A percentile compares a stretch with the other conserved stretches of the same genome.
These are phyloP conservation scores for Soucietia sequanensis DNA, from an alignment of 805 yeast genomes.

Conservation along the genomic window DNA sequence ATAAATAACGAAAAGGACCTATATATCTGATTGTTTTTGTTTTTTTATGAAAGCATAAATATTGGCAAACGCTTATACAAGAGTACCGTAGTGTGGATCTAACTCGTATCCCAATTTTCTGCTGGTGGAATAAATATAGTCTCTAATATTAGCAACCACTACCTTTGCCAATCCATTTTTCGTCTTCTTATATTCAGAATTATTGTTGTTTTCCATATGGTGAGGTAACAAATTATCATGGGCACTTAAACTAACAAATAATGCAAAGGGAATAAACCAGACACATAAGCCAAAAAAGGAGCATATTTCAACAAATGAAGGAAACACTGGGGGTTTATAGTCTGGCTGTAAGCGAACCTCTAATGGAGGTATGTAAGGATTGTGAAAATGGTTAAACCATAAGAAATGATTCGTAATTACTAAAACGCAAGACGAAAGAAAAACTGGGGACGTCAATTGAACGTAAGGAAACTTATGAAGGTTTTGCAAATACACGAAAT, in stretches of 20 bases:
- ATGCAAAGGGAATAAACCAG: slow-evolving; percentile 92
- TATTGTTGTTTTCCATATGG: slow-evolving; percentile 29
- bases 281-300: slow-evolving; percentile 91
- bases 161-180: slow-evolving; percentile 65
- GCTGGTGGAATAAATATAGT: slow-evolving; percentile 43
- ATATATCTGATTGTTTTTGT: too few relatives aligned
- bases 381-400: slow-evolving; percentile 85
- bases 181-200: slow-evolving; percentile 27
- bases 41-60: too few relatives aligned
- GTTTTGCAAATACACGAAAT: slow-evolving; percentile 73
- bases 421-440: slow-evolving; percentile 66
- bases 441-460: slow-evolving; percentile 65
- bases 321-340: slow-evolving; percentile 65
- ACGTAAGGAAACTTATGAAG: slow-evolving; percentile 82
- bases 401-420: slow-evolving; percentile 79
- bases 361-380: slow-evolving; percentile 70
- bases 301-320: slow-evolving; percentile 86
- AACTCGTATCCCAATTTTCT: slow-evolving; percentile 64
- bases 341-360: slow-evolving; percentile 55
- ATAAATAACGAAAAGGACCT: slow-evolving; percentile 4
- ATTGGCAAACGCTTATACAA: too few relatives aligned
- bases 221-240: slow-evolving; percentile 84
- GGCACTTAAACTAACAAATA: slow-evolving; percentile 89
- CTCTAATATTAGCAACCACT: slow-evolving; percentile 53
- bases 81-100: slow-evolving; percentile 54